A percentile compares a stretch with the other conserved stretches of the same genome.
Conservation (phyloP, 768 basidiomycete species). For the Boletus pseudopeckii region DNA sequence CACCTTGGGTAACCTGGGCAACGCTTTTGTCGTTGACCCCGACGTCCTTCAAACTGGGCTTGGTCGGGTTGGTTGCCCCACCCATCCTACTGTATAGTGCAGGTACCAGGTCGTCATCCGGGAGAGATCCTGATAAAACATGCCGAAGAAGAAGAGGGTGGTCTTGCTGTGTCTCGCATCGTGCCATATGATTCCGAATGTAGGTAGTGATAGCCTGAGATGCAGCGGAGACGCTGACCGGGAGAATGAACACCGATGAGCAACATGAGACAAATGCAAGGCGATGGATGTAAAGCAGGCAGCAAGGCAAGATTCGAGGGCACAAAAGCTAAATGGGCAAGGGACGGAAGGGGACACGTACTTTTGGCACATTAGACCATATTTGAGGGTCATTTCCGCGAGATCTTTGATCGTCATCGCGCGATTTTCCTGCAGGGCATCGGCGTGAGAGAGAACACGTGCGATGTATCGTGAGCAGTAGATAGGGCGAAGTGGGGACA, state of each 20-base stretch:
- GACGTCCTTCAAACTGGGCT: slow-evolving; percentile 14
- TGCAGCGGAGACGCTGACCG: slow-evolving; percentile 64
- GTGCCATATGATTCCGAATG: slow-evolving; percentile 67
- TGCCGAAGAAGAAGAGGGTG: slow-evolving; percentile 73
- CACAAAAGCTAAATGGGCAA: slow-evolving; percentile 7
- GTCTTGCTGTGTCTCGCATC: slow-evolving; percentile 69
- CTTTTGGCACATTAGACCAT: slow-evolving; percentile 75
- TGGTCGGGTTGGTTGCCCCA: slow-evolving; percentile 51
- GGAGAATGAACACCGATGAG: slow-evolving; percentile 1
- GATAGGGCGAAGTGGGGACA: slow-evolving; percentile 5
- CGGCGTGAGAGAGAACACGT: slow-evolving; percentile 13
- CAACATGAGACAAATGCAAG: slow-evolving; percentile 13
- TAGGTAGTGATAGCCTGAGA: slow-evolving; percentile 83
- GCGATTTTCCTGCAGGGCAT: slow-evolving; percentile 57
- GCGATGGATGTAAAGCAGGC: slow-evolving; percentile 3
- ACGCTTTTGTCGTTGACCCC: slow-evolving; percentile 26
- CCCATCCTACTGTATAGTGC: slow-evolving; percentile 69
- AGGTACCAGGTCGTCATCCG: slow-evolving; percentile 71
- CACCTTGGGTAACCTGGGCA: background rate
- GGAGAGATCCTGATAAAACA: slow-evolving; percentile 63
- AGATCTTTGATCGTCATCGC: slow-evolving; percentile 88
- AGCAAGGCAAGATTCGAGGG: slow-evolving; percentile 5
- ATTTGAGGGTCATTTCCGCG: slow-evolving; percentile 62
- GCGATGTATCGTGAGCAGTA: slow-evolving; percentile 15
- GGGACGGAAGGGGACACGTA: slow-evolving; percentile 35